These are phyloP conservation scores for Kodamaea kaohsiungensis DNA, from an alignment of 805 yeast species.

Conservation along the genomic window DNA sequence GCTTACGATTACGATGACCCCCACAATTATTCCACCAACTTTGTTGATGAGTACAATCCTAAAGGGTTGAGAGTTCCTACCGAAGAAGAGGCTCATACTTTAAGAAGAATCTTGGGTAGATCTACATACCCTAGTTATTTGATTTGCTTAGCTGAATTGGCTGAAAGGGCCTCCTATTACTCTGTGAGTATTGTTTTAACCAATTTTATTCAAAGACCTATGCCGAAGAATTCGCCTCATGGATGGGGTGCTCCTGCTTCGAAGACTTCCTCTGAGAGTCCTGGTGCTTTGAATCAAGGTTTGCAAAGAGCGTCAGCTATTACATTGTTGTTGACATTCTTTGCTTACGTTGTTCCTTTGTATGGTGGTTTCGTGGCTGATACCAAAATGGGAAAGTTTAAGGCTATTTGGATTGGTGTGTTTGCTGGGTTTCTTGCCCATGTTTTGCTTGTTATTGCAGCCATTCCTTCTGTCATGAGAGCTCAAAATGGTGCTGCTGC, in stretches of 20 bases:
- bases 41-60: constrained; percentile 36
- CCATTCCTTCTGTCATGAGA: constrained; percentile 39
- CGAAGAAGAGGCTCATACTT: constrained; percentile 22
- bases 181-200: constrained; percentile 46
- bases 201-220: constrained; percentile 53
- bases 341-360: constrained; percentile 53
- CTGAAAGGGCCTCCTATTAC: constrained; percentile 57
- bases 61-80: constrained; percentile 39
- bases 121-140: constrained; percentile 52
- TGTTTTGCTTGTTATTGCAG: constrained; percentile 49
- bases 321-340: constrained; percentile 47
- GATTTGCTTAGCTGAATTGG: constrained; percentile 48
- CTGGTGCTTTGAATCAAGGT: constrained; percentile 54
- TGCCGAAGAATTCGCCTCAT: constrained; percentile 48
- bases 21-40: constrained; percentile 20
- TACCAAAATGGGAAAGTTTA: constrained; percentile 46
- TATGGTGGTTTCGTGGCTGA: constrained; percentile 56
- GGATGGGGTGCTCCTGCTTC: constrained; percentile 44
- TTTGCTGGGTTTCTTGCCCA: constrained; percentile 49
- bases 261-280: constrained; percentile 33
- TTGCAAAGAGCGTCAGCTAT: constrained; percentile 48
- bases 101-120: constrained; percentile 43
- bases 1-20: constrained; percentile 18
- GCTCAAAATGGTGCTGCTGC: constrained; percentile 27
- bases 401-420: constrained; percentile 52